These are phyloP conservation scores for Acer saccharum DNA, from an alignment of 345 rosid genomes.

Conservation along the genomic window DNA sequence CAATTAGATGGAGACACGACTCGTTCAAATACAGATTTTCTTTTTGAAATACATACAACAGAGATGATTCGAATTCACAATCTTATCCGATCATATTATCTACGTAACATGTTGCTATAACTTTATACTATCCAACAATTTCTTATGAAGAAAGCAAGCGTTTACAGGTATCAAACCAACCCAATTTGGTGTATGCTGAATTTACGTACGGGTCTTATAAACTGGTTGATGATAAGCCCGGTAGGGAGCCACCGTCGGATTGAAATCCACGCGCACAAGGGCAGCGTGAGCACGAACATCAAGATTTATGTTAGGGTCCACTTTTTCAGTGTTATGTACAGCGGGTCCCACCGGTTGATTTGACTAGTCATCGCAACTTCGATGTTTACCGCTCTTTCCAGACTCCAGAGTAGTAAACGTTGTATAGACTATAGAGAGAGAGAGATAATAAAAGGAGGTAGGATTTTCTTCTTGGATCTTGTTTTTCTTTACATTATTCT, in stretches of 20 bases:
- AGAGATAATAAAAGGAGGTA: too few relatives aligned
- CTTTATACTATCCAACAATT: not conserved
- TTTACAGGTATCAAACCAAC: not conserved
- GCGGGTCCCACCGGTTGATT: slow-evolving; percentile 28
- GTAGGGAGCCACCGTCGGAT: not conserved
- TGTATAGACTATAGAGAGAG: too few relatives aligned
- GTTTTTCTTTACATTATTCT: too few relatives aligned
- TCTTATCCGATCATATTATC: not conserved
- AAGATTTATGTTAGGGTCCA: not conserved
- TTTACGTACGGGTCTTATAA: slow-evolving; percentile 16
- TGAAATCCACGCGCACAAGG: slow-evolving; percentile 19
- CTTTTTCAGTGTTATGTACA: too few relatives aligned
- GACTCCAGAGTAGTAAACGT: slow-evolving; percentile 12
- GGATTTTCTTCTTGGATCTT: too few relatives aligned
- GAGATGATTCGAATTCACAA: too few relatives aligned
- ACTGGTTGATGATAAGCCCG: not conserved
- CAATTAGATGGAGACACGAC: too few relatives aligned
- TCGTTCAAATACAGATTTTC: too few relatives aligned
- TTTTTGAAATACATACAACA: too few relatives aligned
- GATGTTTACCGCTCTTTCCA: slow-evolving; percentile 23
- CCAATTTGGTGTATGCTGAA: not conserved
- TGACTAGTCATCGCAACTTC: slow-evolving; percentile 25
- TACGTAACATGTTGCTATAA: not conserved
- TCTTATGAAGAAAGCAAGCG: not conserved
- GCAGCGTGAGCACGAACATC: slow-evolving; percentile 10